Base-by-base conservation (phyloP, 1,284 basidiomycete species). In the Porphyrellus sp. region DNA sequence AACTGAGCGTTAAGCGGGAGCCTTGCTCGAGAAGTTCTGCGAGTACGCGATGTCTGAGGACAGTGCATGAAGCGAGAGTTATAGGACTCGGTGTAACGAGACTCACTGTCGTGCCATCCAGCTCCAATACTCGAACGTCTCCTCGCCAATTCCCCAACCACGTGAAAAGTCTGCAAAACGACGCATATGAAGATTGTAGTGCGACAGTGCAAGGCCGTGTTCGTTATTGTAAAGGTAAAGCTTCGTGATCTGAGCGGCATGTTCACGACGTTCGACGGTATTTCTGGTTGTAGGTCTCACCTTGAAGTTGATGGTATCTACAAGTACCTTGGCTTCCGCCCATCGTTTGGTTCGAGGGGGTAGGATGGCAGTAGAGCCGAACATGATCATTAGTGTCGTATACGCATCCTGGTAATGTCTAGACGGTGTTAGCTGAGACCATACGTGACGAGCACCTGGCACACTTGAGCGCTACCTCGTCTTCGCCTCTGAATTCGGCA, bases 321-420 rank as follows among this genome's bases (percentile, higher is more conserved):
- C 91, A 3, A 99, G 78, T 2, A 98, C 96, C 66, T 97, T 98
- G 2, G 94, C 96, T 71, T 99, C 96, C 4, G 96, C 94, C 95
- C 96, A 98, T 27, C 96, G 80, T 68, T 98, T 98, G 0, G 95
- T 98, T 4, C 95, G 81, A 5, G 96, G 94, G 0, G 91, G 91
- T 5, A 97, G 70, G 49, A 91, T 87, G 0, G 84, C 83, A 4
- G 90, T 89, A 4, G 91, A 91, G 1, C 86, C 83, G 64, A 97
- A 95, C 87, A 96, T 93, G 42, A 86, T 82, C 30, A 86, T 75
- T 13, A 97, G 74, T 47, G 82, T 85, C 39, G 81, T 81, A 74
- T 94, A 95, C 21, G 91, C 90, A 62, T 95, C 92, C 69, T 95
- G 92, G 63, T 93, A 95, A 66, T 96, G 91, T 61, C 90, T 93